These are phyloP conservation scores for Amanita pallidorosea DNA, from an alignment of 768 basidiomycete species.

Conservation along the genomic window DNA sequence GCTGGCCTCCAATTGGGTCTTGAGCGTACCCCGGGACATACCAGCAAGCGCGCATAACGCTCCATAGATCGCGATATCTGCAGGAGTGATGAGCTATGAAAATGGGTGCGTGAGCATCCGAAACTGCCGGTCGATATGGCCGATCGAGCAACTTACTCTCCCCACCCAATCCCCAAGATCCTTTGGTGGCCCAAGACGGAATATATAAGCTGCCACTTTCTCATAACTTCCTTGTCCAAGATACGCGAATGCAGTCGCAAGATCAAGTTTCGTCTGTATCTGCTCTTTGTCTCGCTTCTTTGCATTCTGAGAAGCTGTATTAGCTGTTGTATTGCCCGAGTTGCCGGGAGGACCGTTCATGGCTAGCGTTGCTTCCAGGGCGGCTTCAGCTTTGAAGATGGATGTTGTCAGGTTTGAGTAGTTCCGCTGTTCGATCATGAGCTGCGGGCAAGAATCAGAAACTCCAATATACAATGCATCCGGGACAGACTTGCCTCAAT, in stretches of 20 bases:
- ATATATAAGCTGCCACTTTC: slow-evolving; percentile 66
- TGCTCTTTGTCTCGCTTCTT: slow-evolving; percentile 51
- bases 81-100: slow-evolving; percentile 58
- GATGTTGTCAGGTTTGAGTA: slow-evolving; percentile 87
- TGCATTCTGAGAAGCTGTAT: slow-evolving; percentile 13
- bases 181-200: slow-evolving; percentile 54
- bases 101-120: background rate
- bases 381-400: slow-evolving; percentile 91
- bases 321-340: slow-evolving; percentile 11
- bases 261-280: slow-evolving; percentile 69
- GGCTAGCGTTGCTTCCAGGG: slow-evolving; percentile 53
- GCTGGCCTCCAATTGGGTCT: slow-evolving; percentile 56
- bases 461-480: background rate
- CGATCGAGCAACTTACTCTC: slow-evolving; percentile 32
- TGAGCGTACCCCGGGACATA: slow-evolving; percentile 60
- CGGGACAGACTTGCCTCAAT: slow-evolving; percentile 44
- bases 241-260: slow-evolving; percentile 69
- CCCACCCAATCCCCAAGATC: slow-evolving; percentile 73
- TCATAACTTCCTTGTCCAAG: slow-evolving; percentile 67
- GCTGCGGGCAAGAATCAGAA: slow-evolving; percentile 26
- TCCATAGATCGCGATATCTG: slow-evolving; percentile 82
- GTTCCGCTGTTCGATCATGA: slow-evolving; percentile 78
- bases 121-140: background rate
- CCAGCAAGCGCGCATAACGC: slow-evolving; percentile 78
- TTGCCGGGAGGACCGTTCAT: slow-evolving; percentile 13